These are phyloP conservation scores for Chlamydomonas applanata DNA, from an alignment of 139 green algal genomes.

Conservation along the genomic window DNA sequence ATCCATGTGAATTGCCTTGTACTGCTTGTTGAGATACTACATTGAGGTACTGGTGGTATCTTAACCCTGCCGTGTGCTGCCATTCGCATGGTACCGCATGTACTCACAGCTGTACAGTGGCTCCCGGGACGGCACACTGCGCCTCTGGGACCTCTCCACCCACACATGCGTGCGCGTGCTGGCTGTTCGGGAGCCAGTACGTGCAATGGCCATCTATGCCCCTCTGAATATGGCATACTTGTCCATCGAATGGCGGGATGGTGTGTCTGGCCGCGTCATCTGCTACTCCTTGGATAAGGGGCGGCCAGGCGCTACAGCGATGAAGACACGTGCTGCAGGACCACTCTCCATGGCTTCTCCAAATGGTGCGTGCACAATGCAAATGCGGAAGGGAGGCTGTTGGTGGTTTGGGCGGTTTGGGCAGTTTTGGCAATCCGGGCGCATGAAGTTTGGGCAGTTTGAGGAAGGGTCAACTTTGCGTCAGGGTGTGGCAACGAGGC, in stretches of 20 bases:
- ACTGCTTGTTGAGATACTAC: too few species aligned
- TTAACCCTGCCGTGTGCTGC: too few species aligned
- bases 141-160: slow-evolving; percentile 47
- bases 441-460: too few species aligned
- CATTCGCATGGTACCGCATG: not conserved
- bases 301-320: slow-evolving; percentile 16
- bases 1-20: too few species aligned
- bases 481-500: too few species aligned
- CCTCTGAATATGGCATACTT: slow-evolving; percentile 26
- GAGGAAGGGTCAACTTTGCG: not conserved
- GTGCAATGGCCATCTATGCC: slow-evolving; percentile 39
- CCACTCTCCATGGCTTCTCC: slow-evolving; percentile 23
- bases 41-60: too few species aligned
- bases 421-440: too few species aligned
- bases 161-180: slow-evolving; percentile 22
- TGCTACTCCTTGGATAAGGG: slow-evolving; percentile 26
- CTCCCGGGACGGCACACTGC: slow-evolving; percentile 55
- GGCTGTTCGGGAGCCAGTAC: slow-evolving; percentile 30
- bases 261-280: slow-evolving; percentile 15
- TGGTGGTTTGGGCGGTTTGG: too few species aligned
- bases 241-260: slow-evolving; percentile 18
- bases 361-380: not conserved
- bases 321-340: slow-evolving; percentile 37
- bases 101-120: slow-evolving; percentile 42
- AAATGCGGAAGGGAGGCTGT: too few species aligned